Conservation (phyloP, 2,329 filamentous ascomycete genomes). For the Xenoacremonium recifei region DNA sequence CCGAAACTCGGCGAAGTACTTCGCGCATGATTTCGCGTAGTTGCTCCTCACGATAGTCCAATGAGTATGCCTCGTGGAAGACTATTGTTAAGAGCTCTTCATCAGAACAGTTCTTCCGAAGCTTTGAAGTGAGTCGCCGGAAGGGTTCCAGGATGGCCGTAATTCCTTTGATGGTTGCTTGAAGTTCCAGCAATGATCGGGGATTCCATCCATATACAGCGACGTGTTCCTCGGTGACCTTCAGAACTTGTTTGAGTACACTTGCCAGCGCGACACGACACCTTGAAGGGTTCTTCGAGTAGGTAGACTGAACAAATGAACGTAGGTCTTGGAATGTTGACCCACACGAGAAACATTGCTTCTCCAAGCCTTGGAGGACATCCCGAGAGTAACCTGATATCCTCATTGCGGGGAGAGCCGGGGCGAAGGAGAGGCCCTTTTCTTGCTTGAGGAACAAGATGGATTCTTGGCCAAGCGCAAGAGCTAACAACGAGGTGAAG, state of each 20-base stretch:
- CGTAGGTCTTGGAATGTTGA: conserved; percentile 46
- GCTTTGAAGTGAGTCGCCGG: conserved; percentile 46
- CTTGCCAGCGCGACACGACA: conserved; percentile 52
- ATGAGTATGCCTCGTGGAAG: conserved; percentile 59
- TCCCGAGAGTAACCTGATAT: conserved; percentile 57
- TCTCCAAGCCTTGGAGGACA: conserved; percentile 45
- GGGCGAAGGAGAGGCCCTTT: conserved; percentile 50
- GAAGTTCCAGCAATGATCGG: conserved; percentile 52
- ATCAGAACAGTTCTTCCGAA: conserved; percentile 48
- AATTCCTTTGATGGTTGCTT: conserved; percentile 46
- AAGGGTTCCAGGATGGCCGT: conserved; percentile 51
- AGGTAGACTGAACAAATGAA: conserved; percentile 46
- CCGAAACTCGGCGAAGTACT: conserved; percentile 60
- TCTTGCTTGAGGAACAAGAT: conserved; percentile 65
- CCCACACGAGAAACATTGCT: conserved; percentile 46
- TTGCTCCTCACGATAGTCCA: conserved; percentile 62
- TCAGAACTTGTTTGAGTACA: conserved; percentile 47
- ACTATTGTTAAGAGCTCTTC: conserved; percentile 61
- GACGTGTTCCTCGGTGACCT: conserved; percentile 49
- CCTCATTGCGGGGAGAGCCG: conserved; percentile 44
- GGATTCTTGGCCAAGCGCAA: conserved; percentile 70
- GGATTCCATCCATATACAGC: conserved; percentile 40
- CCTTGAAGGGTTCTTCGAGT: conserved; percentile 41
- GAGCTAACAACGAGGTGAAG: conserved; percentile 57
- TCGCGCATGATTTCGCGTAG: conserved; percentile 65